phyloP scores from a whole-genome alignment of 1,139 yeast species.

The Debaryomyces coudertii region DNA sequence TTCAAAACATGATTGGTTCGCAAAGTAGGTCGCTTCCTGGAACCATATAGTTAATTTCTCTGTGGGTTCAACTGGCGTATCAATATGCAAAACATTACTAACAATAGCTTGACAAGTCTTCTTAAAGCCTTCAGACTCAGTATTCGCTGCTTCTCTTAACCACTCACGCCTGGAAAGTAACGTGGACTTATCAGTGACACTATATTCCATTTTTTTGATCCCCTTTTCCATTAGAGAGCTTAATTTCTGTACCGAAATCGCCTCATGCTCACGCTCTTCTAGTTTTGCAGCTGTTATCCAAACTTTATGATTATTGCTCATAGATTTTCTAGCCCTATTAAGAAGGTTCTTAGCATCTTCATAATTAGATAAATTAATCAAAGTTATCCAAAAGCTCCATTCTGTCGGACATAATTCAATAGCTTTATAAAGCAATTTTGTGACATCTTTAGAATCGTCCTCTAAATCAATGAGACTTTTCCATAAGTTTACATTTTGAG shows the following conservation, averaged over 20 bases:
- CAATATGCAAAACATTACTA: constrained; percentile 22
- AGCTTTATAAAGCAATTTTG: constrained; percentile 65
- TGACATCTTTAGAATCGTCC: constrained; percentile 48
- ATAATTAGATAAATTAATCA: constrained; percentile 48
- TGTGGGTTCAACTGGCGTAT: constrained; percentile 14
- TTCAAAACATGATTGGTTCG: constrained; percentile 27
- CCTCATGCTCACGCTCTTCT: constrained; percentile 58
- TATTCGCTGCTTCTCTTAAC: constrained; percentile 41
- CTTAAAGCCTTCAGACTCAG: constrained; percentile 40
- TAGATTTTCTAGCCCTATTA: constrained; percentile 59
- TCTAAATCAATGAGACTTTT: constrained; percentile 53
- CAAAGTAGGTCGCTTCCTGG: constrained; percentile 43
- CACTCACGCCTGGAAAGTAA: constrained; percentile 43
- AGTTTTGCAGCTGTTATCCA: constrained; percentile 76
- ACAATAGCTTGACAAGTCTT: constrained; percentile 46
- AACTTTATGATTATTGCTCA: constrained; percentile 55
- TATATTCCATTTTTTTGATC: constrained; percentile 37
- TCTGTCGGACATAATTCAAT: constrained; percentile 67
- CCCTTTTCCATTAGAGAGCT: constrained; percentile 56
- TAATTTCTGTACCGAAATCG: constrained; percentile 38
- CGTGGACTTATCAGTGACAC: constrained; percentile 27
- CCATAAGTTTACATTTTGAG: constrained; percentile 57
- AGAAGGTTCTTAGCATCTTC: constrained; percentile 56
- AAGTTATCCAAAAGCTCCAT: constrained; percentile 63
- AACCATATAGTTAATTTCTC: constrained; percentile 29